A percentile compares a stretch with the other conserved stretches of the same genome.
These are phyloP conservation scores for Pichia sorboxylosa DNA, from an alignment of 1,139 yeast genomes.

Conservation along the genomic window DNA sequence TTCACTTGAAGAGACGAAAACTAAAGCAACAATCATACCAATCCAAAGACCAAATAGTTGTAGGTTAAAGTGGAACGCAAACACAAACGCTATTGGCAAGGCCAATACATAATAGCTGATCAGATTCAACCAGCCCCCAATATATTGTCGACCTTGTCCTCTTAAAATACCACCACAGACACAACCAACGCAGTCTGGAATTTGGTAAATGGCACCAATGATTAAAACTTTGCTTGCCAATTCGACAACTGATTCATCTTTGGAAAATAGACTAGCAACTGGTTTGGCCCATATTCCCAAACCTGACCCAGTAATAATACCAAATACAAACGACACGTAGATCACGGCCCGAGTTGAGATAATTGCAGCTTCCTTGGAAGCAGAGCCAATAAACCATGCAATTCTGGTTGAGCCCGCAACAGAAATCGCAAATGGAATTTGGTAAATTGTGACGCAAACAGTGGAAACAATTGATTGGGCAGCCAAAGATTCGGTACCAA, in stretches of 20 bases:
- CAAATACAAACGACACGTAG: slow-evolving; percentile 31
- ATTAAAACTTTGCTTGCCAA: slow-evolving; percentile 43
- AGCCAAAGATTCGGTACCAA: slow-evolving; percentile 57
- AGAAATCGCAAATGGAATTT: slow-evolving; percentile 63
- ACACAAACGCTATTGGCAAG: slow-evolving; percentile 43
- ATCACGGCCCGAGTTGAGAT: slow-evolving; percentile 33
- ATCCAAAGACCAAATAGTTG: slow-evolving; percentile 49
- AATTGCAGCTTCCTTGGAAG: slow-evolving; percentile 40
- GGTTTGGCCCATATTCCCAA: slow-evolving; percentile 29
- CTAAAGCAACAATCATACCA: slow-evolving; percentile 47
- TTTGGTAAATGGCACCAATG: slow-evolving; percentile 47
- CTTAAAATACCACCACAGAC: slow-evolving; percentile 48
- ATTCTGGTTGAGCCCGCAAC: slow-evolving; percentile 68
- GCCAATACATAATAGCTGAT: slow-evolving; percentile 48
- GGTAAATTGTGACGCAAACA: slow-evolving; percentile 56
- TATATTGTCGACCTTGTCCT: slow-evolving; percentile 58
- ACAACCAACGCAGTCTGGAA: slow-evolving; percentile 45
- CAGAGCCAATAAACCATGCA: slow-evolving; percentile 71
- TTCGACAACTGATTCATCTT: slow-evolving; percentile 36
- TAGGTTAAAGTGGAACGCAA: slow-evolving; percentile 37
- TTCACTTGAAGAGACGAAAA: slow-evolving; percentile 36
- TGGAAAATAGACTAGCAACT: slow-evolving; percentile 40
- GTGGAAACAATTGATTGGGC: slow-evolving; percentile 67
- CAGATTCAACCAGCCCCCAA: slow-evolving; percentile 50
- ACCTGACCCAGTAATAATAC: slow-evolving; percentile 24